Base-by-base conservation (phyloP, 768 basidiomycete species). In the Collybiopsis luxurians region DNA sequence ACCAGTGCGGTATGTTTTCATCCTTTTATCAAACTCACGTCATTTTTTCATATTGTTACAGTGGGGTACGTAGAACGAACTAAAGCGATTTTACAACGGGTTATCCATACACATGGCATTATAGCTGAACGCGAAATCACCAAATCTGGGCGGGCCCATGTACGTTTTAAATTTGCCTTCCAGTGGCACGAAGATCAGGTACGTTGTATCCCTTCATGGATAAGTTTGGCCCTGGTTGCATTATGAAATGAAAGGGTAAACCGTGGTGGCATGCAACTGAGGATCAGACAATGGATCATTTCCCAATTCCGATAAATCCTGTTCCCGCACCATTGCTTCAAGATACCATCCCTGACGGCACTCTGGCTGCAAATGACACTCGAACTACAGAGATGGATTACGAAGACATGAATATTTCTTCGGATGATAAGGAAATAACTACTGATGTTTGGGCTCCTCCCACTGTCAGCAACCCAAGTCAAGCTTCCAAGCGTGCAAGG, bases 101-200 rank as follows among this genome's bases (percentile, higher is more conserved):
- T n/a, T n/a, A n/a, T n/a, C n/a, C n/a, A n/a, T n/a, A n/a, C 21
- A 48, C 7, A 17, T 19, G 13, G 4, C 56, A 53, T 47, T 13
- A 6, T 55, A 89, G 89, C 87, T 43, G 89, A 91, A 71, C 81
- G 79, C 56, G 82, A 90, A 62, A 63, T 75, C 0, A 51, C 50
- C 23, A 39, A 39, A 17, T 38, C 34, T 15, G 36, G 50, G 12
- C 36, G 36, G 36, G 23, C 19, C 3, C 36, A 51, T 39, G 78
- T 90, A 12, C 76, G 90, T 6, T 90, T 83, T 66, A 93, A 92
- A 66, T 92, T 93, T 63, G 85, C 86, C 4, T 93, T 93, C 61
- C 86, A 87, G 61, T 93, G 90, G 90, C 90, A 89, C 60, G 80
- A 85, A 58, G 79, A 76, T 42, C 91, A 92, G 73, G 89, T 69